Conservation (phyloP, 2,329 filamentous ascomycete genomes). For the Aspergillus fumigatus region DNA sequence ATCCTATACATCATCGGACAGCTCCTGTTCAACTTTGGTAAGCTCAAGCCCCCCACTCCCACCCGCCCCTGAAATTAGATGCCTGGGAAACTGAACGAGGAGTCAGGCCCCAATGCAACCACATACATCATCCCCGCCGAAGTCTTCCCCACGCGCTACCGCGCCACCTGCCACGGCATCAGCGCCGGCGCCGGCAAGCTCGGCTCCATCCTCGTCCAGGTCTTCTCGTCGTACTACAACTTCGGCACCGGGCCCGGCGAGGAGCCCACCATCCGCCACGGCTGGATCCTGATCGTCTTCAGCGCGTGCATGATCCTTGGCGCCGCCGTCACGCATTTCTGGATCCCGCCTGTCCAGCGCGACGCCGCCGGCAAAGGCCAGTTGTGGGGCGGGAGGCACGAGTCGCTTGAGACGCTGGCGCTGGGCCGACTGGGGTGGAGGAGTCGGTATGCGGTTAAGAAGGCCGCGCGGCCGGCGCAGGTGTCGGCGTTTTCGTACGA, state of each 20-base stretch:
- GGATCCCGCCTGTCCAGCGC: constrained; percentile 37
- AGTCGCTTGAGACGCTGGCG: constrained; percentile 37
- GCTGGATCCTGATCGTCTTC: constrained; percentile 39
- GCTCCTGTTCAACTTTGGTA: constrained; percentile 47
- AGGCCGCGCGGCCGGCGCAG: constrained; percentile 1
- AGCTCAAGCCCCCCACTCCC: constrained; percentile 21
- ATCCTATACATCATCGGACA: constrained; percentile 44
- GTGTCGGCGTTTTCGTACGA: neutral
- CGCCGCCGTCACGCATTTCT: constrained; percentile 37
- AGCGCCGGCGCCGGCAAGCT: constrained; percentile 52
- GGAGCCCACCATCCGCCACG: constrained; percentile 33
- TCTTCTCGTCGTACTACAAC: constrained; percentile 38
- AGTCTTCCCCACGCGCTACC: constrained; percentile 53
- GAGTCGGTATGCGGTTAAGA: constrained; percentile 29
- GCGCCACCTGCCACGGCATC: constrained; percentile 51
- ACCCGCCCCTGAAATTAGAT: neutral
- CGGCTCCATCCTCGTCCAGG: constrained; percentile 44
- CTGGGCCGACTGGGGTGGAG: constrained; percentile 33
- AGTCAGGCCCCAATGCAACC: constrained; percentile 35
- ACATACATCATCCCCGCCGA: constrained; percentile 51
- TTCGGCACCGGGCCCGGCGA: constrained; percentile 32
- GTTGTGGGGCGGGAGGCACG: constrained; percentile 33
- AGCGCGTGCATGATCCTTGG: constrained; percentile 40
- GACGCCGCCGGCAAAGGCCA: constrained; percentile 18
- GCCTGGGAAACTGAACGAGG: too few species aligned